These are phyloP conservation scores for Penicillium sp. DNA, from an alignment of 2,329 filamentous ascomycete species.

Conservation along the genomic window DNA sequence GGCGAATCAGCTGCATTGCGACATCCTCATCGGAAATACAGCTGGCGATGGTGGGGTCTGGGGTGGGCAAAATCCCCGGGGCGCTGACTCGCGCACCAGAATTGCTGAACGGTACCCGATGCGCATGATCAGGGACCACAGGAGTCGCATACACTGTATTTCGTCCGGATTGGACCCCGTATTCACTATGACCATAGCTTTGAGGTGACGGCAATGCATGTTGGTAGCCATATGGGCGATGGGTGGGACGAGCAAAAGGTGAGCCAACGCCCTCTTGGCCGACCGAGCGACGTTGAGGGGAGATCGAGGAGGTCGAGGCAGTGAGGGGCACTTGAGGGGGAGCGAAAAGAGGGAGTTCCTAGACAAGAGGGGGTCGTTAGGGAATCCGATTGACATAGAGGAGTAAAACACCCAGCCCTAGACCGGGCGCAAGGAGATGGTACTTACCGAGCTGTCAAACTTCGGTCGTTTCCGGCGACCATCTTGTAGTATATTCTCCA, in stretches of 20 bases:
- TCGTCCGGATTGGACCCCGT: conserved; percentile 31
- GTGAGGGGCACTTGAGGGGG: conserved; percentile 89
- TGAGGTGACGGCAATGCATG: conserved; percentile 79
- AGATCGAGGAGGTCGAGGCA: conserved; percentile 95
- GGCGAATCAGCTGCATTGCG: conserved; percentile 89
- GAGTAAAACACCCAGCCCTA: conserved; percentile 21
- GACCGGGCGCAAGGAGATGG: conserved; percentile 6
- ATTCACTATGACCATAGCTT: conserved; percentile 57
- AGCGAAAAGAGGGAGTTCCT: conserved; percentile 95
- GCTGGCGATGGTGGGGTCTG: conserved; percentile 93
- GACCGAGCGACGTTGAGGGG: conserved; percentile 76
- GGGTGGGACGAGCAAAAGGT: conserved; percentile 67
- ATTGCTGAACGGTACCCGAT: conserved; percentile 52
- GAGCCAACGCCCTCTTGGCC: conserved; percentile 61
- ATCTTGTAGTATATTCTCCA: conserved; percentile 97
- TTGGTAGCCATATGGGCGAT: conserved; percentile 73
- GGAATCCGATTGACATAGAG: conserved; percentile 4
- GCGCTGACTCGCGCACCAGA: conserved; percentile 36
- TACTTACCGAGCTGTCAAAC: conserved; percentile 90
- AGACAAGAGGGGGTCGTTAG: conserved; percentile 21
- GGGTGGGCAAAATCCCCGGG: conserved; percentile 72
- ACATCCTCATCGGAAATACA: conserved; percentile 98
- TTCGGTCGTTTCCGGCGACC: conserved; percentile 92
- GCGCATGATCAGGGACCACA: conserved; percentile 49
- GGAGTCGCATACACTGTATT: conserved; percentile 57